Evolutionary conservation across 2,329 filamentous ascomycete genomes (phyloP).

Genomic region (Monosporascus sp.): DNA sequence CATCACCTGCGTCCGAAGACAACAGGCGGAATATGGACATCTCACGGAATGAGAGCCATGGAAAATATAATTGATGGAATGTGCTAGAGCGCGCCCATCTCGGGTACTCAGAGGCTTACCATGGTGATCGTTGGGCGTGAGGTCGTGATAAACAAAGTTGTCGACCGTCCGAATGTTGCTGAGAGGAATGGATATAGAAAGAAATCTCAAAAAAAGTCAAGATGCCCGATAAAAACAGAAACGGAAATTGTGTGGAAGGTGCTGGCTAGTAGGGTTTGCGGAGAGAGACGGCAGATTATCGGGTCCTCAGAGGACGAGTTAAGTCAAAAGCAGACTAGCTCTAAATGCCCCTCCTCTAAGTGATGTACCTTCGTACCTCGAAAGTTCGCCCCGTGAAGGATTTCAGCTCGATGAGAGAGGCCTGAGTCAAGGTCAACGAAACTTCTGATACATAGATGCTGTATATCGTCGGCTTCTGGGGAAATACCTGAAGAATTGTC

Average conservation of each 20-base stretch:
- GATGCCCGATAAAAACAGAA: slow-evolving; percentile 11
- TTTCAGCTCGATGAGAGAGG: background rate
- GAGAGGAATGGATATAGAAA: slow-evolving; percentile 27
- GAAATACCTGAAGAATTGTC: too few relatives aligned
- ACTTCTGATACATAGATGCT: too few relatives aligned
- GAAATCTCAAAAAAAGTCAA: slow-evolving; percentile 22
- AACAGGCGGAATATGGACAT: slow-evolving; percentile 35
- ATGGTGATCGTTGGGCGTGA: slow-evolving; percentile 50
- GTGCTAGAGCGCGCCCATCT: slow-evolving; percentile 27
- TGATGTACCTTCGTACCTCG: slow-evolving; percentile 3
- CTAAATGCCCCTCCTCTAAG: slow-evolving; percentile 11
- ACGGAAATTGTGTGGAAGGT: slow-evolving; percentile 17
- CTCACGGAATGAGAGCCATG: slow-evolving; percentile 27
- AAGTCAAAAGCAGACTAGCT: slow-evolving; percentile 1
- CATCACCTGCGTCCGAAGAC: slow-evolving; percentile 48
- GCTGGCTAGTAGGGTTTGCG: slow-evolving; percentile 17
- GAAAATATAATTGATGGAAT: slow-evolving; percentile 20
- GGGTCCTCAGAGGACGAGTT: background rate
- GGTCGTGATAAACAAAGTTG: slow-evolving; percentile 42
- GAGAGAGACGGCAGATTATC: slow-evolving; percentile 16
- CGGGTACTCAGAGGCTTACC: slow-evolving; percentile 46
- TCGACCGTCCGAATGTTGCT: slow-evolving; percentile 23
- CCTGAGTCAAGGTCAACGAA: too few relatives aligned
- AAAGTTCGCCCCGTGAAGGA: background rate
- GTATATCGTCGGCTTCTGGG: too few relatives aligned